These are phyloP conservation scores for Solanum sejunctum DNA, from an alignment of 257 asterid genomes.

Conservation along the genomic window DNA sequence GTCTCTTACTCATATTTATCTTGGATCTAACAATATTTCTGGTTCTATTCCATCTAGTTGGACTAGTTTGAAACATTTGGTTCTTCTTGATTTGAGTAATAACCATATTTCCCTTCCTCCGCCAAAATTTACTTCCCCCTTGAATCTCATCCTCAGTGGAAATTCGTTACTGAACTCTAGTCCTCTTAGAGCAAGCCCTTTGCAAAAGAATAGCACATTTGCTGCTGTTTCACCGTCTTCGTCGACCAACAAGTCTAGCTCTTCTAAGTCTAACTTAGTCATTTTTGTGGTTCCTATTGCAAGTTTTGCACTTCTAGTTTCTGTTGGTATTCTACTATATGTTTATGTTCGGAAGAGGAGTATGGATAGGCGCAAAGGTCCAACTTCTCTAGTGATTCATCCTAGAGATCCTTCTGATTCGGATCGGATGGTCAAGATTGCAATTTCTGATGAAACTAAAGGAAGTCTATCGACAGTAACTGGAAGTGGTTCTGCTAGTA, in stretches of 20 bases:
- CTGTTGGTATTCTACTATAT: slow-evolving; percentile 32
- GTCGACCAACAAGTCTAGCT: not conserved
- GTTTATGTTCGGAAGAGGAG: slow-evolving; percentile 41
- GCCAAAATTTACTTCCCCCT: slow-evolving; percentile 39
- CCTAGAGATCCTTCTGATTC: slow-evolving; percentile 63
- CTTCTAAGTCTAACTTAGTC: slow-evolving; percentile 22
- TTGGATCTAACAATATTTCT: slow-evolving; percentile 54
- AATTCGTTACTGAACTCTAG: slow-evolving; percentile 32
- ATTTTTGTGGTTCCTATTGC: slow-evolving; percentile 46
- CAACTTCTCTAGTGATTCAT: slow-evolving; percentile 58
- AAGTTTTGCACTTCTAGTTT: slow-evolving; percentile 30
- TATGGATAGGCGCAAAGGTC: slow-evolving; percentile 10
- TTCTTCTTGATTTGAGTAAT: slow-evolving; percentile 43
- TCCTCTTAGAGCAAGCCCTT: slow-evolving; percentile 14
- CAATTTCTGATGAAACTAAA: slow-evolving; percentile 26
- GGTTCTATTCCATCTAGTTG: slow-evolving; percentile 56
- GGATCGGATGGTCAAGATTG: slow-evolving; percentile 44
- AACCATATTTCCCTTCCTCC: slow-evolving; percentile 62
- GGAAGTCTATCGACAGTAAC: slow-evolving; percentile 29
- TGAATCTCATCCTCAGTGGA: slow-evolving; percentile 38
- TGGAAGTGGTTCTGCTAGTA: slow-evolving; percentile 44
- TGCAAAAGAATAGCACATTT: slow-evolving; percentile 11
- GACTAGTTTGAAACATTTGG: slow-evolving; percentile 49
- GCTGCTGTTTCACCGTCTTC: slow-evolving; percentile 7
- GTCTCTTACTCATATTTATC: slow-evolving; percentile 40